A percentile compares a stretch with the other conserved stretches of the same genome.
Conservation (phyloP, 2,329 filamentous ascomycete species). For the Stagonosporopsis cucurbitacearum region DNA sequence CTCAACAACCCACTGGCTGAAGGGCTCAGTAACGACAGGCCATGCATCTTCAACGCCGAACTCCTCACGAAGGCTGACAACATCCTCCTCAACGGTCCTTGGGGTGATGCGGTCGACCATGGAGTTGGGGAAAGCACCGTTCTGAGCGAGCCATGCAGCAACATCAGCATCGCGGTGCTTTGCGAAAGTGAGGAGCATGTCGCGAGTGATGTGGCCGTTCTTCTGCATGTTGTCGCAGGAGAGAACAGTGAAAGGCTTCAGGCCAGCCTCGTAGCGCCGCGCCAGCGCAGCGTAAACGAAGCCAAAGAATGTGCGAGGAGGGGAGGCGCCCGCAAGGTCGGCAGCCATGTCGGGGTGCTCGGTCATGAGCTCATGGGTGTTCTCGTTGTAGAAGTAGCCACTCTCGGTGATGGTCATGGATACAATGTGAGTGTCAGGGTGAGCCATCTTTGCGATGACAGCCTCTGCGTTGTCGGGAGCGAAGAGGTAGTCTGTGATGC, state of each 20-base stretch:
- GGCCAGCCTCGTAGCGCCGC: conserved; percentile 33
- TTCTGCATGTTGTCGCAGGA: conserved; percentile 43
- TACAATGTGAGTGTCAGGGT: conserved; percentile 39
- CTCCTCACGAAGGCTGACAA: conserved; percentile 26
- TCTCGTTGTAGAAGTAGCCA: conserved; percentile 41
- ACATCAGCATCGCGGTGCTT: conserved; percentile 33
- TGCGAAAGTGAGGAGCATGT: conserved; percentile 35
- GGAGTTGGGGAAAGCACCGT: conserved; percentile 41
- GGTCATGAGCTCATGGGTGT: conserved; percentile 35
- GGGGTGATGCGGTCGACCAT: conserved; percentile 43
- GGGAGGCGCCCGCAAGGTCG: conserved; percentile 30
- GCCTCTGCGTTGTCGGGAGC: conserved; percentile 38
- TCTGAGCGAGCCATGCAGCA: conserved; percentile 34
- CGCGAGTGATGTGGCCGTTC: conserved; percentile 38
- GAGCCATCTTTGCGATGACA: conserved; percentile 39
- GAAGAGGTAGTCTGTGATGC: conserved; percentile 40
- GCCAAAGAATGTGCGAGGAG: conserved; percentile 37
- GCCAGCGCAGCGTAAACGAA: conserved; percentile 36
- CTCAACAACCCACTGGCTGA: conserved; percentile 41
- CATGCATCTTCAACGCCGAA: conserved; percentile 37
- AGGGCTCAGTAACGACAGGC: conserved; percentile 40
- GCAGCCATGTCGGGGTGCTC: conserved; percentile 37
- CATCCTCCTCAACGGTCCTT: conserved; percentile 33
- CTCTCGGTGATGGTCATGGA: conserved; percentile 41
- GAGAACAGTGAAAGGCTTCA: conserved; percentile 38